Evolutionary conservation across 129 eudicot species (phyloP).

Genomic region (Flaveria sonorensis): DNA sequence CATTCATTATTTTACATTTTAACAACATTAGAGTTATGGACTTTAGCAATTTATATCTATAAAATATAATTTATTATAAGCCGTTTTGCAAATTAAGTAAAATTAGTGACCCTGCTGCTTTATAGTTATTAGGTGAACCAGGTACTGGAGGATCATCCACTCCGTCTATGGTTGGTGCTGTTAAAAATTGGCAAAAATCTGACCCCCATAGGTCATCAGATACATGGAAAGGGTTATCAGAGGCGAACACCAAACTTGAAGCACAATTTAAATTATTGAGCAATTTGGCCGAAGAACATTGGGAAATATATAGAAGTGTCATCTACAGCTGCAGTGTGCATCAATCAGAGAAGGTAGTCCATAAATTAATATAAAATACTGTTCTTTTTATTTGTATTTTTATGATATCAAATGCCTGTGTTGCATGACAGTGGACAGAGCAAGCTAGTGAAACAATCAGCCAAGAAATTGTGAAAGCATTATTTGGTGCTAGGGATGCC

Average conservation of each 20-base stretch:
- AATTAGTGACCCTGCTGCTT: constrained; percentile 7
- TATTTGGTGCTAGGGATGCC: constrained; percentile 78
- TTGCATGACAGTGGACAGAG: constrained; percentile 67
- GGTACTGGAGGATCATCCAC: constrained; percentile 98
- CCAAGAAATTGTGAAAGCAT: constrained; percentile 69
- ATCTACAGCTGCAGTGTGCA: constrained; percentile 63
- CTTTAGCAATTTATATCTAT: background rate
- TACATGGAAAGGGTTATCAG: constrained; percentile 76
- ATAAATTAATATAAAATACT: constrained; percentile 1
- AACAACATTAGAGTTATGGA: background rate
- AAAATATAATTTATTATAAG: background rate
- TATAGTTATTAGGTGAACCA: constrained; percentile 95
- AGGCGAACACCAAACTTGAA: constrained; percentile 74
- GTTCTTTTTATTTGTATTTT: background rate
- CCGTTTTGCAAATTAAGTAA: background rate
- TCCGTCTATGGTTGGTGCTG: constrained; percentile 98
- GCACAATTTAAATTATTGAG: constrained; percentile 54
- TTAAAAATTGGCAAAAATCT: constrained; percentile 91
- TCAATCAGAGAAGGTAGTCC: constrained; percentile 69
- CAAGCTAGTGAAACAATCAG: constrained; percentile 55
- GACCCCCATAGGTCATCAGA: constrained; percentile 71
- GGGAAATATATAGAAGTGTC: constrained; percentile 55
- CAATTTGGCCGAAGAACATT: constrained; percentile 57
- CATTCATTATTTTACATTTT: background rate
- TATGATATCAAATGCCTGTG: constrained; percentile 11